These are phyloP conservation scores for Flaveria robusta DNA, from an alignment of 129 eudicot species.

Conservation along the genomic window DNA sequence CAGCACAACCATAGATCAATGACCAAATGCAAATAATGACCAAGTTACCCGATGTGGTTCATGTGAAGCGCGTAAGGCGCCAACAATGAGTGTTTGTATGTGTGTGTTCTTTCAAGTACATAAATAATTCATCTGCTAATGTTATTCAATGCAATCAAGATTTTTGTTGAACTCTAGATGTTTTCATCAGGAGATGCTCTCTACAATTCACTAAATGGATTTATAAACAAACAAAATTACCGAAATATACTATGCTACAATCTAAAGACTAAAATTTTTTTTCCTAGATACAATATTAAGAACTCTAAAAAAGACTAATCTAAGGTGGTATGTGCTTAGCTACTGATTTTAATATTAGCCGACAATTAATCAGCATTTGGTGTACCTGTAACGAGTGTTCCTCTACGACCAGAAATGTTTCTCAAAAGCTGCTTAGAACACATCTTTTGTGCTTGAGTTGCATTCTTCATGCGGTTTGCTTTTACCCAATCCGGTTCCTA, in stretches of 20 bases:
- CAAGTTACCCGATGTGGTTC: background rate
- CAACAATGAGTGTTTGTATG: constrained; percentile 4
- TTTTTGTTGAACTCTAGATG: constrained; percentile 14
- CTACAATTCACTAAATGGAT: background rate
- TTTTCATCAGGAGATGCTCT: background rate
- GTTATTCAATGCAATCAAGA: constrained; percentile 17
- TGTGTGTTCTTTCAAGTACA: background rate
- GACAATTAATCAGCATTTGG: constrained; percentile 2
- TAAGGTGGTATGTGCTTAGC: constrained; percentile 16
- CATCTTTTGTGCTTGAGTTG: constrained; percentile 74
- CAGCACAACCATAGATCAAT: constrained; percentile 1
- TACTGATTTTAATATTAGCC: constrained; percentile 5
- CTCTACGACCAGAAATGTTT: constrained; percentile 63
- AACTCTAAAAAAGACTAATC: constrained; percentile 17
- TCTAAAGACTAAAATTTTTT: background rate
- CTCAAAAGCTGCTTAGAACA: constrained; percentile 80
- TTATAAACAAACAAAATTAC: constrained; percentile 7
- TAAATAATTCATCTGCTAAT: background rate
- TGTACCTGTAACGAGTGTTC: constrained; percentile 17
- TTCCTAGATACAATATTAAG: constrained; percentile 18
- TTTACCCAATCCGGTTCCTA: constrained; percentile 98
- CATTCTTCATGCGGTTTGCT: constrained; percentile 88
- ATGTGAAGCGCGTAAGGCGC: background rate
- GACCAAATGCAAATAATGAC: constrained; percentile 7
- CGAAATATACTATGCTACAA: constrained; percentile 9